Base-by-base conservation (phyloP, 768 basidiomycete genomes). In the Boletus speciosus region DNA sequence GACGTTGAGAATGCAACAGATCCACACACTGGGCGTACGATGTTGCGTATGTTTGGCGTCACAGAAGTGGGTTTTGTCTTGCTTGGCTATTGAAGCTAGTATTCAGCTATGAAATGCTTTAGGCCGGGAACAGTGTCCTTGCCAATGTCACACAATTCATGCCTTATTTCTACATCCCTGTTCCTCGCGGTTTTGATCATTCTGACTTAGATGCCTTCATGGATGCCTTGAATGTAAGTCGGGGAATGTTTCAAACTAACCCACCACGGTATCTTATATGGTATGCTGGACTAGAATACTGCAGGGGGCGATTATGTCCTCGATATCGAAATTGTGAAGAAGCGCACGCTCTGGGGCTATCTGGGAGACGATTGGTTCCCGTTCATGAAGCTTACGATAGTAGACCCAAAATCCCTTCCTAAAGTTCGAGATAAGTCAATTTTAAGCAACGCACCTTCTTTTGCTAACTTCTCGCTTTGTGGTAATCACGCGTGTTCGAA, bases 101-200 rank as follows among this genome's bases (percentile, higher is more conserved):
- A 41, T 31, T 49, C 23, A 60, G 49, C 40, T 10, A 19, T 38
- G 27, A 35, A 46, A 51, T 47, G 5, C 36, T 43, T 27, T 45
- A 95, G 90, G 78, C 75, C 2, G 96, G 96, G 0, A 82, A 98
- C 67, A 98, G 95, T 52, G 90, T 98, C 2, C 78, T 98, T 15
- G 87, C 86, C 3, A 82, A 88, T 57, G 79, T 99, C 47, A 85
- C 79, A 2, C 84, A 84, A 34, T 98, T 97, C 67, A 71, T 84
- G 46, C 96, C 97, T 0, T 98, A 99, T 71, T 97, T 99, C 71
- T 99, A 93, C 63, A 73, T 98, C 39, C 78, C 91, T 4, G 82
- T 86, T 31, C 97, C 97, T 32, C 81, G 88, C 16, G 94, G 94
- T 0, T 93, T 98, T 59, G 73, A 76, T 31, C 74, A 78, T 32